phyloP scores from a whole-genome alignment of 805 yeast species.

The Pachysolen tannophilus region DNA sequence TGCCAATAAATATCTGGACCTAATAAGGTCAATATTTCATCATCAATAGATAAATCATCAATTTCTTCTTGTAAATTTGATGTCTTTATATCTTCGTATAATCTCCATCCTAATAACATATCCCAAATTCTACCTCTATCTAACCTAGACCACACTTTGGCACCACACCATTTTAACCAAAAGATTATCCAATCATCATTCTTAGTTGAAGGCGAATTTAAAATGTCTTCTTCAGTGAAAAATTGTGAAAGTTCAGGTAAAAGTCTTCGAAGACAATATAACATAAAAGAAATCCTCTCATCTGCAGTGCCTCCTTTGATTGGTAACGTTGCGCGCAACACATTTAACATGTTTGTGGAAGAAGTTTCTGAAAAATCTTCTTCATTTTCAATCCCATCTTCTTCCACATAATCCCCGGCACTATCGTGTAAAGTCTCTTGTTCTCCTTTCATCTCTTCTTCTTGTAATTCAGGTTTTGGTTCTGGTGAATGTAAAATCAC shows the following conservation, averaged over 20 bases:
- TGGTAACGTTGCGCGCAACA: slow-evolving; percentile 28
- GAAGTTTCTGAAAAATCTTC: too few relatives aligned
- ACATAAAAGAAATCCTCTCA: slow-evolving; percentile 60
- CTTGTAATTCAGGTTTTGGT: slow-evolving; percentile 20
- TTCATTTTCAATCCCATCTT: slow-evolving; percentile 7
- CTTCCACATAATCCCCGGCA: not conserved
- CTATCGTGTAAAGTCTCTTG: too few relatives aligned
- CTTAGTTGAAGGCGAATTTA: slow-evolving; percentile 51
- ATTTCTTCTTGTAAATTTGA: slow-evolving; percentile 17
- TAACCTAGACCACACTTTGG: slow-evolving; percentile 71
- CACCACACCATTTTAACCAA: slow-evolving; percentile 92
- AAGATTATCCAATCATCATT: slow-evolving; percentile 90
- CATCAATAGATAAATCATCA: slow-evolving; percentile 12
- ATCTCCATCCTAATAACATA: slow-evolving; percentile 70
- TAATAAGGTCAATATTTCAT: slow-evolving; percentile 18
- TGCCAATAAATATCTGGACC: slow-evolving; percentile 66
- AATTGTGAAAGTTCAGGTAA: slow-evolving; percentile 73
- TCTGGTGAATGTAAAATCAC: slow-evolving; percentile 73
- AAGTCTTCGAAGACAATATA: slow-evolving; percentile 49
- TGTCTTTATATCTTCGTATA: slow-evolving; percentile 19
- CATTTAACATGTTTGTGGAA: too few relatives aligned
- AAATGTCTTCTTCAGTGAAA: slow-evolving; percentile 72
- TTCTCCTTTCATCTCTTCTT: slow-evolving; percentile 12
- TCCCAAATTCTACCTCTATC: slow-evolving; percentile 94
- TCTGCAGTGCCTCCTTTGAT: slow-evolving; percentile 57